These are phyloP conservation scores for Rhodotorula babjevae DNA, from an alignment of 768 basidiomycete species.

Conservation along the genomic window DNA sequence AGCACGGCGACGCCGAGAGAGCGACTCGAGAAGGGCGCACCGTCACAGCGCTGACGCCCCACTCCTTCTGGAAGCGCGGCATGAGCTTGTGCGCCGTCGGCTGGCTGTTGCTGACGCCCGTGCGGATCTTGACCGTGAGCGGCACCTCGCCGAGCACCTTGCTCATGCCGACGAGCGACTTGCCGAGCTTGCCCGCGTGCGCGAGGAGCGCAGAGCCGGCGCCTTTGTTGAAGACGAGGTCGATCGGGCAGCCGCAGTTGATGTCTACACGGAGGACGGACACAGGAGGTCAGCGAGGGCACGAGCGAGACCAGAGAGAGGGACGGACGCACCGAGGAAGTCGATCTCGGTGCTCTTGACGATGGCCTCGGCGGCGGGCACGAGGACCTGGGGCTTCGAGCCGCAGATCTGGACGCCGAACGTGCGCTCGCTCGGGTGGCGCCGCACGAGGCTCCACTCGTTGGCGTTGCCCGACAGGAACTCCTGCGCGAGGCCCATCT, in stretches of 20 bases:
- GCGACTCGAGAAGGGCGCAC: constrained; percentile 45
- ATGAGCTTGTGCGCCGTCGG: constrained; percentile 87
- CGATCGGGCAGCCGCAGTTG: constrained; percentile 96
- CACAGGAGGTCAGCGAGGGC: neutral
- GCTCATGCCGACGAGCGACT: constrained; percentile 86
- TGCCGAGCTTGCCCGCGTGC: constrained; percentile 71
- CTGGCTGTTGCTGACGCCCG: constrained; percentile 69
- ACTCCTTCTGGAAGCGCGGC: constrained; percentile 62
- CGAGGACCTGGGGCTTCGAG: constrained; percentile 71
- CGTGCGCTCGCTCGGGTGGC: constrained; percentile 76
- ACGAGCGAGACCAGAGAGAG: neutral
- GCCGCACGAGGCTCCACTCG: constrained; percentile 87
- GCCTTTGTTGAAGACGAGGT: constrained; percentile 72
- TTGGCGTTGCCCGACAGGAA: constrained; percentile 82
- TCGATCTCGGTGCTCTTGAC: constrained; percentile 59
- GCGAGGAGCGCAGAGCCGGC: constrained; percentile 59
- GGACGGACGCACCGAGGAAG: constrained; percentile 24
- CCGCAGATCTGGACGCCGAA: constrained; percentile 95
- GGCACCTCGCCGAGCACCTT: constrained; percentile 83
- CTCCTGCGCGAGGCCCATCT: constrained; percentile 93
- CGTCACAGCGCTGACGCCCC: constrained; percentile 57
- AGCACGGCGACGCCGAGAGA: constrained; percentile 44
- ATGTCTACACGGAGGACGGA: constrained; percentile 53
- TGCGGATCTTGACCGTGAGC: constrained; percentile 83
- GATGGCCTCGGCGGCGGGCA: constrained; percentile 72